These are phyloP conservation scores for Filobasidium uniguttulatum DNA, from an alignment of 1,284 basidiomycete genomes.

Conservation along the genomic window DNA sequence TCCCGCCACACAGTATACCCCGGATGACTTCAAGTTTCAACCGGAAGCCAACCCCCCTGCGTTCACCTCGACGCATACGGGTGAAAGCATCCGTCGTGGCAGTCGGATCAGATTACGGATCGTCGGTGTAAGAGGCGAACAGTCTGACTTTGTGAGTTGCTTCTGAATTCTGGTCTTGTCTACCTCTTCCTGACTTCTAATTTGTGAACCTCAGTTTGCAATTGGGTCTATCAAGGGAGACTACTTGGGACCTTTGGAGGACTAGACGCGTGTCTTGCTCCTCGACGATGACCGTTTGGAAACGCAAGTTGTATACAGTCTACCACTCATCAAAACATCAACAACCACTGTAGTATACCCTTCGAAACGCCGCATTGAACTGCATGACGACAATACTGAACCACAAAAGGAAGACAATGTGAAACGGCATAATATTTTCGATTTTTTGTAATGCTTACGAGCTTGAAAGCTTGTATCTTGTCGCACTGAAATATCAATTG, in stretches of 20 bases:
- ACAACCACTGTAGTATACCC: too few relatives aligned
- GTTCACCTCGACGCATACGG: slow-evolving; percentile 10
- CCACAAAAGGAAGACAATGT: too few relatives aligned
- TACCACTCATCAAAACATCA: too few relatives aligned
- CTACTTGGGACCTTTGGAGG: slow-evolving; percentile 64
- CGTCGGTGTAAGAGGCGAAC: slow-evolving; percentile 90
- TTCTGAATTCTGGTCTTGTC: neutral
- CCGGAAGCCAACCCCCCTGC: slow-evolving; percentile 15
- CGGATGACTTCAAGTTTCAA: slow-evolving; percentile 13
- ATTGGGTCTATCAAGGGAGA: slow-evolving; percentile 93
- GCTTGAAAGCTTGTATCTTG: too few relatives aligned
- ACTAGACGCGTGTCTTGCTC: too few relatives aligned
- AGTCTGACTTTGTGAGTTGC: slow-evolving; percentile 77
- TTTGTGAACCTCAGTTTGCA: slow-evolving; percentile 66
- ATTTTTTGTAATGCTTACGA: too few relatives aligned
- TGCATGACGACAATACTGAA: too few relatives aligned
- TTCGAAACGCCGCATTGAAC: too few relatives aligned
- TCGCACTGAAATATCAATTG: too few relatives aligned
- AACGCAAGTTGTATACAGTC: too few relatives aligned
- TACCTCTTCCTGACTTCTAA: slow-evolving; percentile 2
- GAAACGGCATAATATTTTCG: too few relatives aligned
- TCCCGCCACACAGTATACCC: slow-evolving; percentile 12
- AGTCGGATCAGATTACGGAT: slow-evolving; percentile 86
- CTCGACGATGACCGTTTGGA: too few relatives aligned
- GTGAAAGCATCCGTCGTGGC: slow-evolving; percentile 64